Conservation (phyloP, 2,329 filamentous ascomycete species). For the Capronia epimyces region DNA sequence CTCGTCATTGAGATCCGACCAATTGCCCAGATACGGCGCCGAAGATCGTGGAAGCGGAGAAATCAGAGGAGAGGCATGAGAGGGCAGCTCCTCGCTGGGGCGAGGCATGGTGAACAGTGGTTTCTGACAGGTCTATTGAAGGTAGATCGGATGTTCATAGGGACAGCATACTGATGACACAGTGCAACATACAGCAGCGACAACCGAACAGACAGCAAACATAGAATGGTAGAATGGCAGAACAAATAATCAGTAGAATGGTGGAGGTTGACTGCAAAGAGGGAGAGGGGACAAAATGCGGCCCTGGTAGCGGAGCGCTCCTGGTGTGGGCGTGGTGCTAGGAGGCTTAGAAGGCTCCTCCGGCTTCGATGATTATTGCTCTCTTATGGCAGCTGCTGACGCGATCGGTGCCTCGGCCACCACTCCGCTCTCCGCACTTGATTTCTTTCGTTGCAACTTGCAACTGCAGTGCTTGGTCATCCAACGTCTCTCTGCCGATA, state of each 20-base stretch:
- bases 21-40: slow-evolving; percentile 27
- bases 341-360: no score
- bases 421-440: slow-evolving; percentile 9
- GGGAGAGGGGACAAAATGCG: slow-evolving; percentile 5
- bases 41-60: slow-evolving; percentile 37
- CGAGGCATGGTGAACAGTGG: slow-evolving; percentile 12
- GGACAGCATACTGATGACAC: slow-evolving; percentile 3
- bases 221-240: neutral
- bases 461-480: neutral
- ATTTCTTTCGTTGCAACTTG: neutral
- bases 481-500: no score
- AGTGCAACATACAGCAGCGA: neutral
- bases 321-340: no score
- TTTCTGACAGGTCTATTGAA: neutral
- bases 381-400: slow-evolving; percentile 14
- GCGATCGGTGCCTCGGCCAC: slow-evolving; percentile 19
- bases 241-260: neutral
- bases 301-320: slow-evolving; percentile 12
- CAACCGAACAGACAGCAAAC: neutral
- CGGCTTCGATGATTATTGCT: neutral
- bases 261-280: neutral
- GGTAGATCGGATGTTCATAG: slow-evolving; percentile 8
- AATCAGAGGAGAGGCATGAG: slow-evolving; percentile 49
- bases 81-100: slow-evolving; percentile 43
- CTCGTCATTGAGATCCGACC: slow-evolving; percentile 26